Percentiles rank a stretch among this genome's conserved stretches.
phyloP scores from a whole-genome alignment of 805 yeast genomes.

The Kockiozyma suomiensis region DNA sequence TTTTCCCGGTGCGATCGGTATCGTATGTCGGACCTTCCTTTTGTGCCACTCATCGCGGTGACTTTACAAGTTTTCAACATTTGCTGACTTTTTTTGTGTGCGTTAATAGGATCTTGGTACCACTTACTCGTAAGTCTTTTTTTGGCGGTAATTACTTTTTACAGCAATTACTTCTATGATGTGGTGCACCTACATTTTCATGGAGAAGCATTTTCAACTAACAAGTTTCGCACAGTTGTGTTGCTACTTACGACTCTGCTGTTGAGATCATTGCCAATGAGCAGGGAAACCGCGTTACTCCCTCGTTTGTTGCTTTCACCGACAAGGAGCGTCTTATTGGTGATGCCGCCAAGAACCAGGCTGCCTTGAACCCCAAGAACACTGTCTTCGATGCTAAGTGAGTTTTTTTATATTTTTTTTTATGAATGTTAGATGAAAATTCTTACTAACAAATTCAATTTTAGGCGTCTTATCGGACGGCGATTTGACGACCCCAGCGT shows the following conservation, averaged over 20 bases:
- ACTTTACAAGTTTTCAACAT: too few relatives aligned
- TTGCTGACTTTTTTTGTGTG: neutral
- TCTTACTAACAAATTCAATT: too few relatives aligned
- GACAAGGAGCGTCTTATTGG: constrained; percentile 92
- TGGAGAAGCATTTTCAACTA: too few relatives aligned
- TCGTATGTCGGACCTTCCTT: constrained; percentile 50
- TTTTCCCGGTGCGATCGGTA: constrained; percentile 99
- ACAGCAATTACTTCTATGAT: too few relatives aligned
- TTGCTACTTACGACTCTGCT: constrained; percentile 89
- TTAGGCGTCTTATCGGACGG: constrained; percentile 93
- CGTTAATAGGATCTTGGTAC: constrained; percentile 36
- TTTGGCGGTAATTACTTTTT: too few relatives aligned
- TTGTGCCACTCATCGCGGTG: too few relatives aligned
- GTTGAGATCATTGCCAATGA: constrained; percentile 97
- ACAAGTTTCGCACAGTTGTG: constrained; percentile 53
- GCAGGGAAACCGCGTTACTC: constrained; percentile 98
- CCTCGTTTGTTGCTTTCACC: constrained; percentile 93
- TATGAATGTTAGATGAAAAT: too few relatives aligned
- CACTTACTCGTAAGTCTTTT: constrained; percentile 36
- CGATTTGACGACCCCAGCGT: constrained; percentile 80
- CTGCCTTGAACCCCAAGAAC: constrained; percentile 88
- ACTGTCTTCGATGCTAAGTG: constrained; percentile 76
- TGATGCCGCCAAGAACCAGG: constrained; percentile 97
- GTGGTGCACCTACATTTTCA: neutral
- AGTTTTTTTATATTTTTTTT: neutral